These are phyloP conservation scores for Aspergillus egyptiacus DNA, from an alignment of 495 filamentous ascomycete genomes.

Conservation along the genomic window DNA sequence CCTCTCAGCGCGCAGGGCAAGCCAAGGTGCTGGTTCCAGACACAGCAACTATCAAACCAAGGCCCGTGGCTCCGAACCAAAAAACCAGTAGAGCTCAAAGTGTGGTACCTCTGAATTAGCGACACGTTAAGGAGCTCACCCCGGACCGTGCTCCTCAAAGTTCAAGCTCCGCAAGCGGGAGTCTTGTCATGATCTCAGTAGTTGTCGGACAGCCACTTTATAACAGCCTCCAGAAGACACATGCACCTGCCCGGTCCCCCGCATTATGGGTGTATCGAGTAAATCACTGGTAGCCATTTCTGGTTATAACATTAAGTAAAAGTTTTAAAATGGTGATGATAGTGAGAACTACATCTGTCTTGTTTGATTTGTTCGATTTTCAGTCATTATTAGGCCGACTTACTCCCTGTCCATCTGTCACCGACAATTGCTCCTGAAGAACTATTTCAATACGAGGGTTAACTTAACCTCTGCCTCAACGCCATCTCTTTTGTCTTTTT, in stretches of 20 bases:
- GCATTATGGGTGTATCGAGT: constrained; percentile 1
- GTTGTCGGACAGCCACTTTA: neutral
- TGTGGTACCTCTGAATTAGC: constrained; percentile 16
- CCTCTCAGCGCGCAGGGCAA: neutral
- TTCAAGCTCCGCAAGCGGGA: neutral
- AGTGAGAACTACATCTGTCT: constrained; percentile 6
- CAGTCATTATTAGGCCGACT: constrained; percentile 4
- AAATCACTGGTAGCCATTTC: no score
- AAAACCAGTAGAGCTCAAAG: constrained; percentile 12
- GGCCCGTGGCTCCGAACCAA: constrained; percentile 12
- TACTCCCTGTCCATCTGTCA: no score
- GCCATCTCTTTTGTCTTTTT: constrained; percentile 20
- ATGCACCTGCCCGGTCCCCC: constrained; percentile 1
- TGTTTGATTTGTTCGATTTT: constrained; percentile 8
- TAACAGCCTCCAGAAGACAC: no score
- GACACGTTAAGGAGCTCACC: constrained; percentile 11
- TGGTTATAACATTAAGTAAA: neutral
- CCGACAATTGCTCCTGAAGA: neutral
- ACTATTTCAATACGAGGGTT: constrained; percentile 21
- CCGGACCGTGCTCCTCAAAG: constrained; percentile 1
- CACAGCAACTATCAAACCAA: neutral
- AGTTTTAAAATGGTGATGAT: constrained; percentile 1
- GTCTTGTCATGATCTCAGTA: constrained; percentile 6
- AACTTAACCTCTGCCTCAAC: constrained; percentile 30
- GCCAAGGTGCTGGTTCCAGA: neutral